Percentiles rank a stretch among this genome's conserved stretches.
Conservation (phyloP, 2,329 filamentous ascomycete genomes). For the Talaromyces funiculosus region DNA sequence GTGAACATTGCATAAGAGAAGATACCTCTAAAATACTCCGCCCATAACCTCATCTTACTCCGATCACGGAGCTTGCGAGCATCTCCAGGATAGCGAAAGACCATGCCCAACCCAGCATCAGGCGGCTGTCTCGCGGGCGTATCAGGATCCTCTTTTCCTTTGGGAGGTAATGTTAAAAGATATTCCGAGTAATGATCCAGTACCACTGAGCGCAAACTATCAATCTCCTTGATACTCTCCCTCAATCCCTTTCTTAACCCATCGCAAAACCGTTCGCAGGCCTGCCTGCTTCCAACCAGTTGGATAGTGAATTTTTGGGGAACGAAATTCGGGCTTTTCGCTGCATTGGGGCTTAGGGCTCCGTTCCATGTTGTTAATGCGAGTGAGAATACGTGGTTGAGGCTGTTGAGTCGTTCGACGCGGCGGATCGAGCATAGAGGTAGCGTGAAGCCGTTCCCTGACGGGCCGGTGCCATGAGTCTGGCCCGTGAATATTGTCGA, state of each 20-base stretch:
- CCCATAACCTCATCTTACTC: conserved; percentile 97
- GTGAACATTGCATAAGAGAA: conserved; percentile 5
- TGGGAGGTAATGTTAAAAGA: conserved; percentile 48
- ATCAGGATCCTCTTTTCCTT: conserved; percentile 52
- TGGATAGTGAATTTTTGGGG: conserved; percentile 90
- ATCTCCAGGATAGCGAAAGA: conserved; percentile 93
- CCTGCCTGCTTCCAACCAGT: conserved; percentile 78
- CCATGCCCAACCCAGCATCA: conserved; percentile 88
- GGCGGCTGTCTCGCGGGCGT: conserved; percentile 53
- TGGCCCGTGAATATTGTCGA: conserved; percentile 85
- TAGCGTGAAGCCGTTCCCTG: conserved; percentile 92
- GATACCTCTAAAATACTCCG: conserved; percentile 74
- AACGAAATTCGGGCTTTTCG: conserved; percentile 51
- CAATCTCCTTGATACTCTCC: conserved; percentile 80
- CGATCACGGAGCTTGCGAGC: conserved; percentile 87
- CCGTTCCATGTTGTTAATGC: conserved; percentile 93
- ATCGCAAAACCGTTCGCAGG: conserved; percentile 94
- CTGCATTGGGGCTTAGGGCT: conserved; percentile 48
- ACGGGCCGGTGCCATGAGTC: conserved; percentile 85
- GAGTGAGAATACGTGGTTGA: conserved; percentile 86
- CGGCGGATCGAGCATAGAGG: conserved; percentile 85
- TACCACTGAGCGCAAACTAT: conserved; percentile 73
- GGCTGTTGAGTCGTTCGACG: conserved; percentile 88
- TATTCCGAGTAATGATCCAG: conserved; percentile 89
- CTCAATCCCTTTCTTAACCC: conserved; percentile 85